Percentiles rank a stretch among this genome's conserved stretches.
Evolutionary conservation across 371 early-diverging fungal genomes (phyloP).

Genomic region (Smittium culicis): DNA sequence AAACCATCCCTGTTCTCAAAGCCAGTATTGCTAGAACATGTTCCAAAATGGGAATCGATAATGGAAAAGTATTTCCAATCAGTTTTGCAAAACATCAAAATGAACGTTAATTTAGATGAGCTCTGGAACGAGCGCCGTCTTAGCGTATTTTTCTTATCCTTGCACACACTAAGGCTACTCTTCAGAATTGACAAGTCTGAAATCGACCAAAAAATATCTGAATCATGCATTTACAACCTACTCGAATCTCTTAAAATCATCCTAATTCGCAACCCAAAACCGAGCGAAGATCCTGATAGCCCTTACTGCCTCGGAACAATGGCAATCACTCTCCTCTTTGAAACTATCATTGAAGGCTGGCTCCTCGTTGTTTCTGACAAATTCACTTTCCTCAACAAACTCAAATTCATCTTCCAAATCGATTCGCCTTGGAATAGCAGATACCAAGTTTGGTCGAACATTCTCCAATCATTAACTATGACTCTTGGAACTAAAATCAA

Average conservation of each 20-base stretch:
- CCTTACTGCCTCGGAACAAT: not conserved
- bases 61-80: slow-evolving; percentile 4
- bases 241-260: not conserved
- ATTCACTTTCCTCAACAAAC: slow-evolving; percentile 1
- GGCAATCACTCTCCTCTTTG: not conserved
- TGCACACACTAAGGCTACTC: not conserved
- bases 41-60: not conserved
- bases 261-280: not conserved
- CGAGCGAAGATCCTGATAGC: not conserved
- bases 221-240: not conserved
- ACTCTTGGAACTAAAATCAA: slow-evolving; percentile 21
- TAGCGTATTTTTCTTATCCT: not conserved
- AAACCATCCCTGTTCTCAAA: not conserved
- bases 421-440: too few relatives aligned
- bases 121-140: not conserved
- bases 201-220: not conserved
- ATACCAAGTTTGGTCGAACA: slow-evolving; percentile 24
- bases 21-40: not conserved
- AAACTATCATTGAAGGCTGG: too few relatives aligned
- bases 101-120: not conserved
- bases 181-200: not conserved
- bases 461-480: slow-evolving; percentile 23
- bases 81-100: not conserved
- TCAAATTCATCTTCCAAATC: not conserved
- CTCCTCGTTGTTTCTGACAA: not conserved